Base-by-base conservation (phyloP, 768 basidiomycete genomes). In the Termitomyces sp. region DNA sequence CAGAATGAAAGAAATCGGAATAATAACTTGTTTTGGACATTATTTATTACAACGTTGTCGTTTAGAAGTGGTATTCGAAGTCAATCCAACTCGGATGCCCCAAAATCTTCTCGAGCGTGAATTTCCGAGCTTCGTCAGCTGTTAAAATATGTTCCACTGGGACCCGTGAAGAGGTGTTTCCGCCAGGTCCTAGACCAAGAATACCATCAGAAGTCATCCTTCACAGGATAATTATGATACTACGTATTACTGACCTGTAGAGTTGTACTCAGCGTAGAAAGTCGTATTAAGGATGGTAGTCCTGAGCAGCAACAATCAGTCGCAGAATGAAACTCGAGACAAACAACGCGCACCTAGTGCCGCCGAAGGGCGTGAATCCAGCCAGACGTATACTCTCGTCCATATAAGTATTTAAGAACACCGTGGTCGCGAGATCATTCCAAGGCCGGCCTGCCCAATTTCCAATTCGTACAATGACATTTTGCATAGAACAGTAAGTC, bases 11-110 rank as follows among this genome's bases (percentile, higher is more conserved):
- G 26, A 26, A 26, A 26, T 26, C 26, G 26, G 4, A 26, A 26
- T 26, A 4, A 26, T 26, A 32, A 32, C 6, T 7, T 36, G 10
- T 16, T 24, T 6, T 51, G 24, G 26, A 26, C 12, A 51, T 33
- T 33, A 47, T 16, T 1, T 26, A 20, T 56, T 22, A 26, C 12
- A 36, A 40, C 16, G 18, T 24, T 26, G 3, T 14, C 44, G 4
- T 46, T 73, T 62, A 81, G 57, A 70, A 72, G 43, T 66, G 42
- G 61, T 86, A 85, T 0, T 53, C 65, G 61, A 68, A 77, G 62
- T 87, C 85, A 50, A 86, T 80, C 85, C 85, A 87, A 16, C 58
- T 45, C 0, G 83, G 82, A 26, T 49, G 70, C 51, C 72, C 82
- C 1, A 86, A 84, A n/a, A 86, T 80, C 4, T 74, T 67, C 53